phyloP scores from a whole-genome alignment of 345 rosid genomes.

The Cardamine occulta region DNA sequence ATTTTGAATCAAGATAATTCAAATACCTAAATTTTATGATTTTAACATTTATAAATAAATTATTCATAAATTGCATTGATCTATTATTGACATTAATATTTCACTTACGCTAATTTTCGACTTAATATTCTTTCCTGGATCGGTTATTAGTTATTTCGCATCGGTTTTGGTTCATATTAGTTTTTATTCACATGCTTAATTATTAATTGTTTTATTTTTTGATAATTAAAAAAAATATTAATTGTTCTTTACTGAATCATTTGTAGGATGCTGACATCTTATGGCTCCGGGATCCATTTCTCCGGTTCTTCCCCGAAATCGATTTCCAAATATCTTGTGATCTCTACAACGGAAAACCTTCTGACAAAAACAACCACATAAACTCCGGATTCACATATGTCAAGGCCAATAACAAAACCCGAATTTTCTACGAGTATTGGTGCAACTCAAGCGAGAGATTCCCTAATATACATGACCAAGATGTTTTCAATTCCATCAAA shows the following conservation, averaged over 20 bases:
- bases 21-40: too few species aligned
- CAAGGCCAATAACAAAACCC: conserved; percentile 50
- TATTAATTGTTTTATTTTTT: too few species aligned
- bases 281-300: conserved; percentile 75
- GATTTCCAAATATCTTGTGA: conserved; percentile 87
- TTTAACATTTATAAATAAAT: too few species aligned
- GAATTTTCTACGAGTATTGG: conserved; percentile 64
- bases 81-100: too few species aligned
- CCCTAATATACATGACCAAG: conserved; percentile 67
- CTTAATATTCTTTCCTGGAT: too few species aligned
- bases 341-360: conserved; percentile 45
- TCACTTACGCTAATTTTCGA: too few species aligned
- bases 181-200: not conserved
- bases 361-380: conserved; percentile 41
- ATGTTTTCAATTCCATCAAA: conserved; percentile 68
- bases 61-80: too few species aligned
- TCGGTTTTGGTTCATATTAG: too few species aligned
- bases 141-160: too few species aligned
- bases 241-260: not conserved
- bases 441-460: conserved; percentile 44
- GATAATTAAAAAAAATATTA: too few species aligned
- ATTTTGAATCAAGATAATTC: too few species aligned
- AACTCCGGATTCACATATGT: conserved; percentile 72
- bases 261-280: conserved; percentile 68
- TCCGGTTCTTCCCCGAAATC: conserved; percentile 46